Evolutionary conservation across 495 filamentous ascomycete species (phyloP).

Genomic region (Staphylotrichum longicolle): DNA sequence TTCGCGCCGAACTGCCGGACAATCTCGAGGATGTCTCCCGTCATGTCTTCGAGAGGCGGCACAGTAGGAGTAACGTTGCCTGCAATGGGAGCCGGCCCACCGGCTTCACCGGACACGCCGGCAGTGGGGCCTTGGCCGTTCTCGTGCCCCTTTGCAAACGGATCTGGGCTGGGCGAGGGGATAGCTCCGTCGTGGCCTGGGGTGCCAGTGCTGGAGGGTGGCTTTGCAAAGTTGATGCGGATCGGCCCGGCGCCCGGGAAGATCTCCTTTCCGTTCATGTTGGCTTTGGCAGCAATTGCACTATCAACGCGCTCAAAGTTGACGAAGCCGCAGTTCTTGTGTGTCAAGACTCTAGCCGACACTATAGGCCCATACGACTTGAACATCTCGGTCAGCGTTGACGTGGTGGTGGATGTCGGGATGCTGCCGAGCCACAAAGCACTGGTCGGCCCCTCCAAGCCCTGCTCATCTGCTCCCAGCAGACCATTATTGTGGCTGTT

Average conservation of each 20-base stretch:
- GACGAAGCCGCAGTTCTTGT: constrained; percentile 99
- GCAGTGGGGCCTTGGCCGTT: constrained; percentile 34
- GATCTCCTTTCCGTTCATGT: constrained; percentile 94
- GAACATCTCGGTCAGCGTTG: constrained; percentile 90
- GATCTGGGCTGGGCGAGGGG: constrained; percentile 94
- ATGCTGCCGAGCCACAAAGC: constrained; percentile 97
- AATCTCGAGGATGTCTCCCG: constrained; percentile 78
- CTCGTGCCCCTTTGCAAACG: constrained; percentile 58
- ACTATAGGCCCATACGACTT: constrained; percentile 85
- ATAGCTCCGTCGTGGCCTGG: constrained; percentile 78
- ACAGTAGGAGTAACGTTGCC: constrained; percentile 59
- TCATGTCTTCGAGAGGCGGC: constrained; percentile 70
- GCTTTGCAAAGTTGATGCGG: constrained; percentile 95
- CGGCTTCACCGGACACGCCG: constrained; percentile 47
- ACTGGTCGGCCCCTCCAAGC: constrained; percentile 84
- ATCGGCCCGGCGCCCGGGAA: constrained; percentile 96
- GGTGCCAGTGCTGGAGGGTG: constrained; percentile 80
- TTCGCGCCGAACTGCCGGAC: constrained; percentile 85
- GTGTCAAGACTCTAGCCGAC: constrained; percentile 88
- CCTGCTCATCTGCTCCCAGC: constrained; percentile 65
- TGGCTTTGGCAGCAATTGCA: constrained; percentile 79
- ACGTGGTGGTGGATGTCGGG: constrained; percentile 93
- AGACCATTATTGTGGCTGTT: constrained; percentile 58
- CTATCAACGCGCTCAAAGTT: constrained; percentile 91
- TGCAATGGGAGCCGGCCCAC: constrained; percentile 34